Base-by-base conservation (phyloP, 73 alveolate species). In the Paramecium primaurelia region DNA sequence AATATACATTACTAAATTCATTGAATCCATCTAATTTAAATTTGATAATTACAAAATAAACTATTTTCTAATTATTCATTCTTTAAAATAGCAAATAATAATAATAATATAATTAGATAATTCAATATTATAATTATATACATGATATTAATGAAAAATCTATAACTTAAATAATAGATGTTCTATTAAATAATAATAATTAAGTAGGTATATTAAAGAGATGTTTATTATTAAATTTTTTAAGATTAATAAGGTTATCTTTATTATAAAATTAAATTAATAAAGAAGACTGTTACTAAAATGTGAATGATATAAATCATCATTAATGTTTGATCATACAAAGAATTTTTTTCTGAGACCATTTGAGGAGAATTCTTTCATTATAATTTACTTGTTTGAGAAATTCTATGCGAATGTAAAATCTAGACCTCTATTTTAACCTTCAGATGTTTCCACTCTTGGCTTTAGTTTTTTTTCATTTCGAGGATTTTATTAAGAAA, bases 321-420 rank as follows among this genome's bases (percentile, higher is more conserved):
- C 14, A 54, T 54, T 18, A 18, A 54, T 16, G 36, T 8, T 54
- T 54, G 32, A 75, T 75, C 88, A 75, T 9, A 75, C n/a, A 75
- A 36, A 75, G 30, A 75, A 75, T 34, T 75, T 75, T 38, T 42
- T 75, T 75, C 88, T 12, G 38, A 75, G 47, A 36, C 38, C 60
- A 42, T 75, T 30, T 8, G 88, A 10, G 9, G 88, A 75, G 88
- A 75, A 75, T 42, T 75, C 88, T 38, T 75, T 75, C 58, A 75
- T 30, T 2, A 75, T 75, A 14, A 36, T 25, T 75, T 75, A 75
- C 40, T 42, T 36, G 47, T 25, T 42, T 38, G 88, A 75, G 88
- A 75, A 75, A 34, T 75, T 75, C 60, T 38, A 12, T 14, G 88
- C 88, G 20, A 75, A 75, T 42, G 88, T 75, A 34, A 64, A 64